phyloP scores from a whole-genome alignment of 495 filamentous ascomycete species.

The Endocarpon pusillum region DNA sequence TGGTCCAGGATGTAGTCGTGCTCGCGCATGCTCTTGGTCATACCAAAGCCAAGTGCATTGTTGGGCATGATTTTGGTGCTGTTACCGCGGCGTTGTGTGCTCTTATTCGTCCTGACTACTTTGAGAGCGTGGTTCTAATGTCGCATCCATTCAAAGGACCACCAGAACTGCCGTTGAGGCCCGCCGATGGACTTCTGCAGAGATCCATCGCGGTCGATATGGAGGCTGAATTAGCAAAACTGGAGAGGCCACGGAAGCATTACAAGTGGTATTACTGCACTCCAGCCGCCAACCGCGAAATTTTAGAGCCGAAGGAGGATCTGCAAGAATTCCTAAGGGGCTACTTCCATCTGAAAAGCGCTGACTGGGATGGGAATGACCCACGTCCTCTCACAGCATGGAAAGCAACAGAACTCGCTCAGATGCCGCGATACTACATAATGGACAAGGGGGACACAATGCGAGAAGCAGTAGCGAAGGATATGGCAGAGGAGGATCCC shows the following conservation, averaged over 20 bases:
- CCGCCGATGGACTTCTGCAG: slow-evolving; percentile 8
- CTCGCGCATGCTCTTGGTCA: slow-evolving; percentile 45
- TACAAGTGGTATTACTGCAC: slow-evolving; percentile 59
- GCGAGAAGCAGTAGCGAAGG: slow-evolving; percentile 32
- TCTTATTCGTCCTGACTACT: slow-evolving; percentile 46
- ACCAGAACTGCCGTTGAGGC: slow-evolving; percentile 32
- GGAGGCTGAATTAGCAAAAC: slow-evolving; percentile 33
- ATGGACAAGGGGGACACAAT: slow-evolving; percentile 42
- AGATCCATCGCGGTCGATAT: slow-evolving; percentile 23
- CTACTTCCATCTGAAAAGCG: slow-evolving; percentile 53
- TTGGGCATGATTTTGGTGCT: slow-evolving; percentile 53
- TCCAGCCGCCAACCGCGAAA: slow-evolving; percentile 34
- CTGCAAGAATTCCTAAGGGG: slow-evolving; percentile 42
- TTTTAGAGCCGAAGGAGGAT: slow-evolving; percentile 37
- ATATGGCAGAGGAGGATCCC: slow-evolving; percentile 31
- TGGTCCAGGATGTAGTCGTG: slow-evolving; percentile 44
- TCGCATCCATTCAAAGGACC: slow-evolving; percentile 38
- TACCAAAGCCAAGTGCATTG: slow-evolving; percentile 35
- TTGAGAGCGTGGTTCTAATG: slow-evolving; percentile 35
- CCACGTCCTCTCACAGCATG: slow-evolving; percentile 35
- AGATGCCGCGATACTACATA: slow-evolving; percentile 51
- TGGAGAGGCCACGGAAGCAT: slow-evolving; percentile 42
- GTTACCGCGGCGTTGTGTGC: slow-evolving; percentile 41
- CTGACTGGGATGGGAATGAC: slow-evolving; percentile 36
- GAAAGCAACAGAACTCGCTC: slow-evolving; percentile 35